Percentiles rank a stretch among this genome's conserved stretches.
Evolutionary conservation across 495 filamentous ascomycete species (phyloP).

Genomic region (Acidomyces sp.): DNA sequence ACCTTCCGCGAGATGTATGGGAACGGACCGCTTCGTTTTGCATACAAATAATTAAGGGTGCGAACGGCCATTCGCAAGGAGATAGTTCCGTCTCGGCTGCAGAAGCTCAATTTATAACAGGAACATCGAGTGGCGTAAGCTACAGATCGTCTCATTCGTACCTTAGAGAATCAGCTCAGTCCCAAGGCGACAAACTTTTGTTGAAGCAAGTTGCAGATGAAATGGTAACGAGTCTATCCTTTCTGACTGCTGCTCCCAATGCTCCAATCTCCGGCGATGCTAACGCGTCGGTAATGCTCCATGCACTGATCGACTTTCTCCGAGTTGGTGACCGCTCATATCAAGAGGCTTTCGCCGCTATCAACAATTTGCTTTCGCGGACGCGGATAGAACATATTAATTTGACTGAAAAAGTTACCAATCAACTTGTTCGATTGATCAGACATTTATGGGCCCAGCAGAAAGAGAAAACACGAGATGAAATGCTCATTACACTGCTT

Average conservation of each 20-base stretch:
- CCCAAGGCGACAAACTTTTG: conserved; percentile 8
- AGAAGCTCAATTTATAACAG: not conserved
- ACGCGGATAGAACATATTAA: conserved; percentile 53
- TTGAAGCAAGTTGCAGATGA: conserved; percentile 15
- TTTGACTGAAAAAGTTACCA: conserved; percentile 43
- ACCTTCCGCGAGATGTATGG: conserved; percentile 57
- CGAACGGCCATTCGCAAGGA: conserved; percentile 4
- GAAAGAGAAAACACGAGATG: conserved; percentile 46
- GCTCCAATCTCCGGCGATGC: conserved; percentile 56
- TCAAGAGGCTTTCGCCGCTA: conserved; percentile 55
- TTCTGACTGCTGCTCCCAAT: conserved; percentile 53
- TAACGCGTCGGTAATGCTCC: conserved; percentile 44
- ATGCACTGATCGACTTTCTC: conserved; percentile 48
- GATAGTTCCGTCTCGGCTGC: conserved; percentile 3
- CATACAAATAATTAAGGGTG: conserved; percentile 33
- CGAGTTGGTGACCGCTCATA: conserved; percentile 37
- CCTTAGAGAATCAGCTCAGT: conserved; percentile 4
- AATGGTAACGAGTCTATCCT: conserved; percentile 32
- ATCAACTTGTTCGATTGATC: conserved; percentile 55
- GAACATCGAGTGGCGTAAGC: conserved; percentile 2
- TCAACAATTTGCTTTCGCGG: conserved; percentile 57
- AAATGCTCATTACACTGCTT: conserved; percentile 59
- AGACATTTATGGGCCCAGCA: conserved; percentile 62
- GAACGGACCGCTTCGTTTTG: conserved; percentile 55
- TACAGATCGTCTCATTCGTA: conserved; percentile 13